Evolutionary conservation across 169 alveolate genomes (phyloP).

Genomic region (Ophryocystis elektroscirrha): DNA sequence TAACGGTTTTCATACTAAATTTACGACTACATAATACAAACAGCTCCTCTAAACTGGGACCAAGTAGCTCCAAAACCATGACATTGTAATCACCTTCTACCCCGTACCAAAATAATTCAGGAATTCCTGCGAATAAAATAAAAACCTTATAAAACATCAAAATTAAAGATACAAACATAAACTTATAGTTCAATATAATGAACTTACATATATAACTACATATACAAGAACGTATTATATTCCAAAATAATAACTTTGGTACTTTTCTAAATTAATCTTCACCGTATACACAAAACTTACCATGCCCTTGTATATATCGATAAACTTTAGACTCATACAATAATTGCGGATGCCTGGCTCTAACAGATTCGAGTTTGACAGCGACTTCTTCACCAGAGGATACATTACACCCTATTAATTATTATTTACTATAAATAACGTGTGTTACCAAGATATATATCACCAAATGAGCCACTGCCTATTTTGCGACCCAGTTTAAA

Average conservation of each 20-base stretch:
- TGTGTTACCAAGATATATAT: slow-evolving; percentile 65
- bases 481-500: slow-evolving; percentile 85
- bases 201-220: background rate
- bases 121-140: slow-evolving; percentile 39
- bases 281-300: slow-evolving; percentile 20
- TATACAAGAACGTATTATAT: background rate
- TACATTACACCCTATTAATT: slow-evolving; percentile 54
- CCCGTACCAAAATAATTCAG: slow-evolving; percentile 89
- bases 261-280: slow-evolving; percentile 1
- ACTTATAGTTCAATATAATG: background rate
- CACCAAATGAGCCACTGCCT: slow-evolving; percentile 98
- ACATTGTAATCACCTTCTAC: slow-evolving; percentile 91
- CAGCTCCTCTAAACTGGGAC: slow-evolving; percentile 86
- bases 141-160: background rate
- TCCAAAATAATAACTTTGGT: too few species aligned
- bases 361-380: slow-evolving; percentile 69
- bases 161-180: background rate
- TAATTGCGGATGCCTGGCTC: slow-evolving; percentile 76
- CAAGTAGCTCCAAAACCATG: slow-evolving; percentile 81
- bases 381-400: slow-evolving; percentile 77
- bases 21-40: slow-evolving; percentile 67
- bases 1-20: slow-evolving; percentile 48
- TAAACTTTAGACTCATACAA: slow-evolving; percentile 84
- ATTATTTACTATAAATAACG: background rate
- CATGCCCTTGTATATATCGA: slow-evolving; percentile 75